Conservation (phyloP, 2,329 filamentous ascomycete species). For the Botrytis fragariae region DNA sequence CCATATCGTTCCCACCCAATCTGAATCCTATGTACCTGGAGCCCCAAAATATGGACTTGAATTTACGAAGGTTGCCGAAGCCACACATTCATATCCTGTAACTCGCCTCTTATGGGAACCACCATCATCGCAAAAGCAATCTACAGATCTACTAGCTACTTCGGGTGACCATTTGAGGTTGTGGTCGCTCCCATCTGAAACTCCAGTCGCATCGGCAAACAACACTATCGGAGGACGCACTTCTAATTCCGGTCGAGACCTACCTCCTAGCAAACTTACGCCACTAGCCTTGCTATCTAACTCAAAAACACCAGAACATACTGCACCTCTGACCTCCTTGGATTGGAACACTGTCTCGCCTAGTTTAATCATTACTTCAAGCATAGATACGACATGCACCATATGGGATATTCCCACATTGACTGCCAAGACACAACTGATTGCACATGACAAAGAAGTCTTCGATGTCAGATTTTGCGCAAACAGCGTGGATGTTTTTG, state of each 20-base stretch:
- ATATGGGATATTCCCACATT: slow-evolving; percentile 99
- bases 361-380: slow-evolving; percentile 96
- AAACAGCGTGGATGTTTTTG: slow-evolving; percentile 97
- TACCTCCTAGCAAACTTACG: slow-evolving; percentile 75
- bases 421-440: slow-evolving; percentile 96
- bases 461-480: slow-evolving; percentile 98
- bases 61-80: slow-evolving; percentile 91
- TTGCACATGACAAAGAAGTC: slow-evolving; percentile 98
- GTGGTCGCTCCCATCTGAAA: slow-evolving; percentile 82
- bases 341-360: slow-evolving; percentile 98
- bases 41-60: slow-evolving; percentile 75
- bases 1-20: slow-evolving; percentile 68
- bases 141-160: slow-evolving; percentile 89
- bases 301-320: slow-evolving; percentile 97
- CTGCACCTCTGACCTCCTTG: slow-evolving; percentile 89
- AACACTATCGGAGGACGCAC: slow-evolving; percentile 66
- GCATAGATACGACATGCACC: slow-evolving; percentile 97
- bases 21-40: slow-evolving; percentile 67
- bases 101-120: slow-evolving; percentile 95
- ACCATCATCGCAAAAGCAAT: slow-evolving; percentile 90
- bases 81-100: slow-evolving; percentile 95
- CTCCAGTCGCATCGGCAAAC: slow-evolving; percentile 51
- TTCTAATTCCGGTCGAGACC: slow-evolving; percentile 56
- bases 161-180: slow-evolving; percentile 91
- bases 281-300: slow-evolving; percentile 92